Evolutionary conservation across 2,329 filamentous ascomycete species (phyloP).

Genomic region (Dactylellina drechsleri): DNA sequence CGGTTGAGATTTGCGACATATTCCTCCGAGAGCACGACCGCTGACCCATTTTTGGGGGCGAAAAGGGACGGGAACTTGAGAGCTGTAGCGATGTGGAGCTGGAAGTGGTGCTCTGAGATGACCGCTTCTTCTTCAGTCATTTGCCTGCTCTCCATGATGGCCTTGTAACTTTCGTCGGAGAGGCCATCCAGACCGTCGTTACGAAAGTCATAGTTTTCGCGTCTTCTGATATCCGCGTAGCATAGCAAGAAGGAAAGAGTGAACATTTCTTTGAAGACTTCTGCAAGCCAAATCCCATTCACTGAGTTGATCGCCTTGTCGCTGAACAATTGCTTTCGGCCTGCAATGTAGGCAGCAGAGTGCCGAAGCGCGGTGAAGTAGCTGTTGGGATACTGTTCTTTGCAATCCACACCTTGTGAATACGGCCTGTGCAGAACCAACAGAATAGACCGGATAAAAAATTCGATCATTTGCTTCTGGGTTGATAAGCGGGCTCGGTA

Average conservation of each 20-base stretch:
- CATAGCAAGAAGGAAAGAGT: constrained; percentile 40
- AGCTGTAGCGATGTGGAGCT: constrained; percentile 43
- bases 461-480: constrained; percentile 50
- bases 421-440: constrained; percentile 45
- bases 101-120: constrained; percentile 52
- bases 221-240: constrained; percentile 43
- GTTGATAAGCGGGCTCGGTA: constrained; percentile 36
- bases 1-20: constrained; percentile 42
- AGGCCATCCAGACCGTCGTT: constrained; percentile 36
- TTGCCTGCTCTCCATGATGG: constrained; percentile 33
- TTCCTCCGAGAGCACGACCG: constrained; percentile 29
- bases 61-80: constrained; percentile 49
- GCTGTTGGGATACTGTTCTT: constrained; percentile 51
- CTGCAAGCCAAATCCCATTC: constrained; percentile 47
- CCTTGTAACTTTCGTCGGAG: constrained; percentile 46
- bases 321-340: constrained; percentile 35
- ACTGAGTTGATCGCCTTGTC: constrained; percentile 37
- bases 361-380: constrained; percentile 42
- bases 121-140: constrained; percentile 42
- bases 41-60: constrained; percentile 24
- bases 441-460: constrained; percentile 43
- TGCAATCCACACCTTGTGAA: constrained; percentile 42
- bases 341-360: constrained; percentile 21
- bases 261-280: constrained; percentile 53
- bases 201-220: constrained; percentile 41